These are phyloP conservation scores for Aphanomyces cochlioides DNA, from an alignment of 352 stramenopile genomes.

Conservation along the genomic window DNA sequence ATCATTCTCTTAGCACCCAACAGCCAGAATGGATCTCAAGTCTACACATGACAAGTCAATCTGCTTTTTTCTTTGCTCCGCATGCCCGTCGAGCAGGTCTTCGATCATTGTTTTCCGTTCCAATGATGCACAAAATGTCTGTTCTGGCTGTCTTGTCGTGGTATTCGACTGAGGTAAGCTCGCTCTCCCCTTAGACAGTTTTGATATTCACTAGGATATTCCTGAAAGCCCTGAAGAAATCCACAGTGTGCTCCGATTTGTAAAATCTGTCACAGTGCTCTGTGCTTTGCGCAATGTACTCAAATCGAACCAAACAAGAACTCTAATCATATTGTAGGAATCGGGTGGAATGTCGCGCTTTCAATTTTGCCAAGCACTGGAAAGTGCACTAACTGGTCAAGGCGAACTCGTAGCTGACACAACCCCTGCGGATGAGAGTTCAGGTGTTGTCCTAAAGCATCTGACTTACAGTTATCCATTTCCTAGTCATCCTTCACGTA, in stretches of 20 bases:
- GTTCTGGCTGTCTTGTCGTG: slow-evolving; percentile 75
- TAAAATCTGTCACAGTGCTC: slow-evolving; percentile 65
- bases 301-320: slow-evolving; percentile 28
- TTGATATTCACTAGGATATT: slow-evolving; percentile 2
- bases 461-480: too few relatives aligned
- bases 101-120: slow-evolving; percentile 62
- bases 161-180: slow-evolving; percentile 57
- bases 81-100: slow-evolving; percentile 61
- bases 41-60: slow-evolving; percentile 46
- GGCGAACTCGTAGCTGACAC: slow-evolving; percentile 48
- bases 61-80: slow-evolving; percentile 69
- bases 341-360: slow-evolving; percentile 53
- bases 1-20: slow-evolving; percentile 39
- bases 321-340: slow-evolving; percentile 1
- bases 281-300: slow-evolving; percentile 56
- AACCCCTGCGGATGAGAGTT: slow-evolving; percentile 48
- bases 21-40: slow-evolving; percentile 63
- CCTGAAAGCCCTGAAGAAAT: slow-evolving; percentile 57
- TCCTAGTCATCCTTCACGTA: slow-evolving; percentile 45
- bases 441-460: background rate
- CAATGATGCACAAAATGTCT: slow-evolving; percentile 82
- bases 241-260: slow-evolving; percentile 61
- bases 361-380: slow-evolving; percentile 72
- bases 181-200: background rate
- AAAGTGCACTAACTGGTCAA: slow-evolving; percentile 68